A percentile compares a stretch with the other conserved stretches of the same genome.
phyloP scores from a whole-genome alignment of 345 rosid species.

The Alliaria petiolata region DNA sequence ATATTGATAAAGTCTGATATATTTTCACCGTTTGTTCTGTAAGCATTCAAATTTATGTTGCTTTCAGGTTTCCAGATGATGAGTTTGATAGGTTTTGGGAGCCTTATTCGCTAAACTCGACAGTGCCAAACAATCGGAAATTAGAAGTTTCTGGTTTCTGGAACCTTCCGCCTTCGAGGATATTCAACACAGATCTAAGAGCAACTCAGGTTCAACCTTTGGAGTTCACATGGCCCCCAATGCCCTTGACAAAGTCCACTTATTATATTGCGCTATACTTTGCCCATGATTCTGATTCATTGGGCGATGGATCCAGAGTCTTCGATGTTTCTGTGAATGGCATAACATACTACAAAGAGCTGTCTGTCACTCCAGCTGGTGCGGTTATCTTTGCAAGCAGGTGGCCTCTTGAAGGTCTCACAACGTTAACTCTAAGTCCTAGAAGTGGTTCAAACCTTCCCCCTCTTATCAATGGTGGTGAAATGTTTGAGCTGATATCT shows the following conservation, averaged over 20 bases:
- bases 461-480: constrained; percentile 82
- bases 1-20: neutral
- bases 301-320: constrained; percentile 37
- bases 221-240: constrained; percentile 73
- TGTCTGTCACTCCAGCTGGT: constrained; percentile 61
- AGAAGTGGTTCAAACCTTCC: constrained; percentile 44
- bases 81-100: constrained; percentile 76
- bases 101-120: constrained; percentile 40
- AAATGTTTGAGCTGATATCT: constrained; percentile 51
- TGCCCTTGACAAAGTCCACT: constrained; percentile 32
- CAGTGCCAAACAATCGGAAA: constrained; percentile 42
- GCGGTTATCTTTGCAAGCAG: constrained; percentile 46
- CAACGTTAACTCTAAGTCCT: constrained; percentile 52
- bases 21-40: neutral
- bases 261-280: constrained; percentile 83
- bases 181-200: constrained; percentile 64
- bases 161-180: constrained; percentile 80
- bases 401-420: constrained; percentile 77
- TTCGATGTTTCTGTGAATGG: constrained; percentile 58
- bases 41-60: neutral
- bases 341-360: constrained; percentile 49
- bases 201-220: constrained; percentile 32
- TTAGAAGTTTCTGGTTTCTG: constrained; percentile 73
- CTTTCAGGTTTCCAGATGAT: constrained; percentile 77
- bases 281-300: constrained; percentile 51